A percentile compares a stretch with the other conserved stretches of the same genome.
Evolutionary conservation across 768 basidiomycete genomes (phyloP).

Genomic region (Rhodotorula taiwanensis): DNA sequence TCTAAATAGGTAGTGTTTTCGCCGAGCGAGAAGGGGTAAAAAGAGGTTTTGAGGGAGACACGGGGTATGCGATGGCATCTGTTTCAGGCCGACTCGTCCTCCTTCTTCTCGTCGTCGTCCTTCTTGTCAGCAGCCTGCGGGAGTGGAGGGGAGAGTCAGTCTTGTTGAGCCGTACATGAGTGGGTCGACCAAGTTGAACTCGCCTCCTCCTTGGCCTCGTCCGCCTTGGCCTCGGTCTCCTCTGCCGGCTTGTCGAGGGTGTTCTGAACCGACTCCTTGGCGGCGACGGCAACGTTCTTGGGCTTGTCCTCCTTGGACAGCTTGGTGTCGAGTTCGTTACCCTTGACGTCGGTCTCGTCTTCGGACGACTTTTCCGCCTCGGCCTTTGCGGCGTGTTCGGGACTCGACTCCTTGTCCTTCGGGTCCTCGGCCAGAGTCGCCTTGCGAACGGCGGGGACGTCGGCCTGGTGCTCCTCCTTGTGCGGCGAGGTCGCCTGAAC

Average conservation of each 20-base stretch:
- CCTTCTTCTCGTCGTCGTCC: background rate
- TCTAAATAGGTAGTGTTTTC: too few relatives aligned
- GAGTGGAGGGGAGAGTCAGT: too few relatives aligned
- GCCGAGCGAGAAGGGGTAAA: too few relatives aligned
- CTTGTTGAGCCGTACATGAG: too few relatives aligned
- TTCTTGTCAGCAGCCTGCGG: background rate
- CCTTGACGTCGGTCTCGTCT: background rate
- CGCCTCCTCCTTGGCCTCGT: background rate
- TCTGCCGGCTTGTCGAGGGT: background rate
- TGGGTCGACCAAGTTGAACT: too few relatives aligned
- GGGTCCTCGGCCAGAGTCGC: background rate
- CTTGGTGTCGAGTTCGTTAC: background rate
- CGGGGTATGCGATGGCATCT: too few relatives aligned
- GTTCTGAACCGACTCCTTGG: background rate
- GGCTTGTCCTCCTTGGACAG: background rate
- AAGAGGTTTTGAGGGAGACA: background rate
- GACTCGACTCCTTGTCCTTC: constrained; percentile 2
- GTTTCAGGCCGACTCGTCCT: background rate
- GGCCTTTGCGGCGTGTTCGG: background rate
- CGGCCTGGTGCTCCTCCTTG: background rate
- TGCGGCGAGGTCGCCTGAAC: background rate
- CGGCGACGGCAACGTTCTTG: background rate
- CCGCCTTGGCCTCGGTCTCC: background rate
- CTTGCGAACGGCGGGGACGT: background rate
- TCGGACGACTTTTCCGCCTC: background rate